Conservation (phyloP, 306 rosid genomes). For the Corylus americana region DNA sequence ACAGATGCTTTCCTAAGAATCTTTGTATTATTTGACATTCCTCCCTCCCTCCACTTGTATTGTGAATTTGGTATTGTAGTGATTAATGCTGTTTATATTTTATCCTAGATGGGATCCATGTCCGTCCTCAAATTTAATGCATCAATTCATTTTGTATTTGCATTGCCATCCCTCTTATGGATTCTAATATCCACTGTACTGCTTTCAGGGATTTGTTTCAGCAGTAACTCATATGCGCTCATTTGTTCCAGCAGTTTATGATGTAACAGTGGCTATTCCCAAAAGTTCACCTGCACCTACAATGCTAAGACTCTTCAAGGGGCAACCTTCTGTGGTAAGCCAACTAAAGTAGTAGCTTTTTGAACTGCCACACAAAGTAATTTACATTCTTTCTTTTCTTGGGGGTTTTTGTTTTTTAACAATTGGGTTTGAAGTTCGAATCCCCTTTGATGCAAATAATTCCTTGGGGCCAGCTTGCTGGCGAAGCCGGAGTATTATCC, state of each 20-base stretch:
- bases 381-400: neutral
- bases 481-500: too few relatives aligned
- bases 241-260: conserved; percentile 86
- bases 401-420: neutral
- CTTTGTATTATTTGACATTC: neutral
- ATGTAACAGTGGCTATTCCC: conserved; percentile 79
- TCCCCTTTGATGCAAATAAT: too few relatives aligned
- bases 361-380: neutral
- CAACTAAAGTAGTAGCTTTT: conserved; percentile 26
- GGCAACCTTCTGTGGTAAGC: conserved; percentile 85
- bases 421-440: neutral
- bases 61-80: neutral
- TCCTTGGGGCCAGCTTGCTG: too few relatives aligned
- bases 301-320: conserved; percentile 82
- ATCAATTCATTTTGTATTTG: neutral
- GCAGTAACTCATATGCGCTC: conserved; percentile 79
- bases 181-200: conserved; percentile 17
- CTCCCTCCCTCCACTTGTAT: neutral
- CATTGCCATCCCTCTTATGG: neutral
- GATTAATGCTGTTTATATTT: neutral
- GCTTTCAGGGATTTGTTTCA: conserved; percentile 83
- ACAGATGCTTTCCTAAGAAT: too few relatives aligned
- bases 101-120: neutral
- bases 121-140: neutral
- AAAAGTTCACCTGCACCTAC: conserved; percentile 85